Evolutionary conservation across 2,329 filamentous ascomycete genomes (phyloP).

Genomic region (Sporothrix curviconia): DNA sequence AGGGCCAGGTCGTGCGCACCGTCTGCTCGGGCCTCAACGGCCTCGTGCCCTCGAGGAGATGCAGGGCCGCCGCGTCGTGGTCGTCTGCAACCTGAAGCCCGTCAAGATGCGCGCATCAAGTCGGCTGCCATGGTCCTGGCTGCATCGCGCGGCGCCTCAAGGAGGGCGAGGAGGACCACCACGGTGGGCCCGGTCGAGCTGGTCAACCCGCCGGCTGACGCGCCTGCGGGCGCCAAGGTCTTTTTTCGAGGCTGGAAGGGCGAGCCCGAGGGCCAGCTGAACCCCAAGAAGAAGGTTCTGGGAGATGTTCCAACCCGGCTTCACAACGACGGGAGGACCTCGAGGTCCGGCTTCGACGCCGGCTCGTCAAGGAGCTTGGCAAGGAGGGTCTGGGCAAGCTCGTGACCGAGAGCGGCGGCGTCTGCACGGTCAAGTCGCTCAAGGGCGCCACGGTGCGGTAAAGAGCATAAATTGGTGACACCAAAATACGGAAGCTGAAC

Average conservation of each 20-base stretch:
- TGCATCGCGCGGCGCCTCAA: conserved; percentile 75
- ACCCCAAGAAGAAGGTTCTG: conserved; percentile 99
- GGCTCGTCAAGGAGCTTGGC: conserved; percentile 66
- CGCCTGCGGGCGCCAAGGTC: conserved; percentile 78
- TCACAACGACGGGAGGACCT: conserved; percentile 77
- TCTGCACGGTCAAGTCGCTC: conserved; percentile 77
- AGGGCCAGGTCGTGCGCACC: conserved; percentile 85
- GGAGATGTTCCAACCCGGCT: conserved; percentile 94
- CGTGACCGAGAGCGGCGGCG: conserved; percentile 67
- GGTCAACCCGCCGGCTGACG: conserved; percentile 70
- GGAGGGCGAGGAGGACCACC: conserved; percentile 72
- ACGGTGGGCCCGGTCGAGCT: conserved; percentile 90
- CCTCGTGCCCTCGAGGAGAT: conserved; percentile 89
- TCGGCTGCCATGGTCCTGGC: conserved; percentile 86
- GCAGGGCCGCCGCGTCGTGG: conserved; percentile 91
- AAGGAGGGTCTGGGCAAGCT: conserved; percentile 63
- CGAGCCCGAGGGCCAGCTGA: conserved; percentile 85
- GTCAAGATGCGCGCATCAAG: conserved; percentile 91
- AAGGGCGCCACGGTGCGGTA: conserved; percentile 79
- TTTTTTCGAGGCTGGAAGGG: conserved; percentile 93
- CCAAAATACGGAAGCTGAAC: not conserved
- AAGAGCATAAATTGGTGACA: conserved; percentile 17
- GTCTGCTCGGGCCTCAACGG: conserved; percentile 97
- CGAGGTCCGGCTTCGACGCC: conserved; percentile 83
- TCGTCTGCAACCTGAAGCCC: conserved; percentile 96